phyloP scores from a whole-genome alignment of 2,329 filamentous ascomycete species.

The Cryphonectria nitschkei region DNA sequence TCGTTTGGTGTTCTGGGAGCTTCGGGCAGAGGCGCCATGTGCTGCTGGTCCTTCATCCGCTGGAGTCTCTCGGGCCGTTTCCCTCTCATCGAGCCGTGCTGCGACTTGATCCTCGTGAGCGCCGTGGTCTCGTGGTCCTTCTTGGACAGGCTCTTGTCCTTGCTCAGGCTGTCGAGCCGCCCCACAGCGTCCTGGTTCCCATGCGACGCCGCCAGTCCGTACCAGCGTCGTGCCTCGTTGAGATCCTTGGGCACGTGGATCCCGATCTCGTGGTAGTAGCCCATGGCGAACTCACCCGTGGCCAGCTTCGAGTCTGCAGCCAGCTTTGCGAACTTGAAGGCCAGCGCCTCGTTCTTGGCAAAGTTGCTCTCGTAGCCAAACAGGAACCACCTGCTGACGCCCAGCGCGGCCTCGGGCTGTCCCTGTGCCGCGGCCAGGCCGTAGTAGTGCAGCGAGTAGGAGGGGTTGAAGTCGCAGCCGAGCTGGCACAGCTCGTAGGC shows the following conservation, averaged over 20 bases:
- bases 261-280: conserved; percentile 96
- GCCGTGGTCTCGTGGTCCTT: conserved; percentile 92
- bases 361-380: conserved; percentile 93
- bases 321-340: conserved; percentile 86
- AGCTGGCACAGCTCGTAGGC: conserved; percentile 94
- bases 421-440: conserved; percentile 89
- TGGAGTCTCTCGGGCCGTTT: conserved; percentile 61
- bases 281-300: conserved; percentile 94
- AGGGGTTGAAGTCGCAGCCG: conserved; percentile 92
- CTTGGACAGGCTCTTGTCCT: conserved; percentile 83
- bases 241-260: conserved; percentile 87
- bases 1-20: conserved; percentile 26
- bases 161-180: conserved; percentile 81
- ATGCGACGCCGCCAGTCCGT: conserved; percentile 83
- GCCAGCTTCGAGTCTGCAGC: conserved; percentile 81
- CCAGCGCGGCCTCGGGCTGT: conserved; percentile 90
- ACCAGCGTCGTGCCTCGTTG: conserved; percentile 84
- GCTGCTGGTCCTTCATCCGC: conserved; percentile 37
- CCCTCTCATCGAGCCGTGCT: conserved; percentile 71
- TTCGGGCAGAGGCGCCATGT: conserved; percentile 29
- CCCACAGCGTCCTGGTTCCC: conserved; percentile 87
- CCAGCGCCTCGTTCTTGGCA: conserved; percentile 92
- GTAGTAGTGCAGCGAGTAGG: conserved; percentile 93
- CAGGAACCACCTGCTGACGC: conserved; percentile 97
- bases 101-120: conserved; percentile 82